Evolutionary conservation across 768 basidiomycete genomes (phyloP).

Genomic region (Leccinum aurantiacum): DNA sequence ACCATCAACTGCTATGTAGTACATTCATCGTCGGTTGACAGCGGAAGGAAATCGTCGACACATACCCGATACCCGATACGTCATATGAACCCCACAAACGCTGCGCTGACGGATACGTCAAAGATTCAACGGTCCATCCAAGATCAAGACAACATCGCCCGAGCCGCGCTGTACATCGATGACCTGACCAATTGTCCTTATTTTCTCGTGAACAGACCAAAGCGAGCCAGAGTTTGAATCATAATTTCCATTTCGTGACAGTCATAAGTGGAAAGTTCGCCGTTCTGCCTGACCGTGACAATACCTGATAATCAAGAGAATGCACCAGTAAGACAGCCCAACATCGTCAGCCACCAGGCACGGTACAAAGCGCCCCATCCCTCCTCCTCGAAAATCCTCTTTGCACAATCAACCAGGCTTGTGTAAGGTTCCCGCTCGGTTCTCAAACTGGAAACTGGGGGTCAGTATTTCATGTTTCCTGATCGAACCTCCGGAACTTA

Average conservation of each 20-base stretch:
- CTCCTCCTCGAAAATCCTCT: constrained; percentile 77
- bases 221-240: not conserved
- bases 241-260: constrained; percentile 1
- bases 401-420: constrained; percentile 72
- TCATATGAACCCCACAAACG: too few species aligned
- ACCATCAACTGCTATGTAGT: not conserved
- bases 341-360: constrained; percentile 82
- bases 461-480: not conserved
- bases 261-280: not conserved
- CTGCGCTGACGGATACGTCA: too few species aligned
- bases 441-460: constrained; percentile 49
- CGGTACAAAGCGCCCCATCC: constrained; percentile 73
- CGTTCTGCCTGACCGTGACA: not conserved
- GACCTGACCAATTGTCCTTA: not conserved
- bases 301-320: constrained; percentile 28
- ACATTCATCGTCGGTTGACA: not conserved
- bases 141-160: not conserved
- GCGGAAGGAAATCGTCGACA: not conserved
- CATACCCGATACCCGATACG: not conserved
- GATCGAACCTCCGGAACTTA: constrained; percentile 32
- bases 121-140: too few species aligned
- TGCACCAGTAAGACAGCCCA: constrained; percentile 59
- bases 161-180: not conserved
- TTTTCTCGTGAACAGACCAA: not conserved
- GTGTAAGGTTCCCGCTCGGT: constrained; percentile 78